Conservation (phyloP, 371 early-diverging fungal species). For the Mucor saturninus region DNA sequence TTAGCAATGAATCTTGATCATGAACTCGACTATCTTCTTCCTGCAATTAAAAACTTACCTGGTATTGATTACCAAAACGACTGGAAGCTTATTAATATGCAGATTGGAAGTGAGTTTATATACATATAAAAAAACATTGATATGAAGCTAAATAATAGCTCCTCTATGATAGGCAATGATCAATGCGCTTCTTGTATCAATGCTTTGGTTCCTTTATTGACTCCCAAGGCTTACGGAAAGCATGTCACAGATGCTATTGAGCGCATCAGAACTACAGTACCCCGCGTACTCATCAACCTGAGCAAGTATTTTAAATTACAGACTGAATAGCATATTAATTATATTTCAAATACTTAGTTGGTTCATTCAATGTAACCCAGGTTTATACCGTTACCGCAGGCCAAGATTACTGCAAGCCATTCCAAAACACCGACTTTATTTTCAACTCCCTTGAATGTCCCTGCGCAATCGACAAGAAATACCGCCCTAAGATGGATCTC, state of each 20-base stretch:
- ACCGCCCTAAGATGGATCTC: slow-evolving; percentile 14
- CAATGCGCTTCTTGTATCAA: slow-evolving; percentile 61
- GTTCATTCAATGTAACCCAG: slow-evolving; percentile 25
- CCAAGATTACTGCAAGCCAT: slow-evolving; percentile 23
- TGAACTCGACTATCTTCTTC: slow-evolving; percentile 46
- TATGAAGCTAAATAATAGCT: background rate
- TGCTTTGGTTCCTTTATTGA: slow-evolving; percentile 10
- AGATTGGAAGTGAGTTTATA: slow-evolving; percentile 57
- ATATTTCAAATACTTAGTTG: slow-evolving; percentile 8
- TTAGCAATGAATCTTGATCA: slow-evolving; percentile 44
- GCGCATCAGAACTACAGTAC: slow-evolving; percentile 32
- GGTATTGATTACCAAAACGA: slow-evolving; percentile 43
- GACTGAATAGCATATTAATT: background rate
- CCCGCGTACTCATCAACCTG: slow-evolving; percentile 44
- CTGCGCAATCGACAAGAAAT: slow-evolving; percentile 10
- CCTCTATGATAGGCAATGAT: slow-evolving; percentile 47
- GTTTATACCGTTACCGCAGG: slow-evolving; percentile 18
- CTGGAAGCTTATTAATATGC: slow-evolving; percentile 68
- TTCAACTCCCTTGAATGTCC: slow-evolving; percentile 25
- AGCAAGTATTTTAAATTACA: slow-evolving; percentile 22
- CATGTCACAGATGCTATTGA: slow-evolving; percentile 43
- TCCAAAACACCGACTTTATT: slow-evolving; percentile 6
- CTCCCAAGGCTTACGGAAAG: slow-evolving; percentile 29
- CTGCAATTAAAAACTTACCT: slow-evolving; percentile 20
- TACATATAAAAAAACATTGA: background rate